Conservation (phyloP, 139 green algal genomes). For the Chara braunii region DNA sequence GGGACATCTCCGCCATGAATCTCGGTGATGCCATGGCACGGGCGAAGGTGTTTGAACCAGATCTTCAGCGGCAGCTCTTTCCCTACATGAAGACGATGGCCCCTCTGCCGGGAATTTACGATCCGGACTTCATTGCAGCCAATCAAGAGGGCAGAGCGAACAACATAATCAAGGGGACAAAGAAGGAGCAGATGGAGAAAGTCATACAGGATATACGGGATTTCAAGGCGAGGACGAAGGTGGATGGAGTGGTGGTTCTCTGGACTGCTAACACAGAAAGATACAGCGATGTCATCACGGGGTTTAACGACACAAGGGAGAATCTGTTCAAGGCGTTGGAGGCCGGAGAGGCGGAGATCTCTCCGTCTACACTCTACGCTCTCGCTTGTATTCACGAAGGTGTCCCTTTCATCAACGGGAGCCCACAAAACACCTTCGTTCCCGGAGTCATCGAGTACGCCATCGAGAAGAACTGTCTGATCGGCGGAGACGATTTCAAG, state of each 20-base stretch:
- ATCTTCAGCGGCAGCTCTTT: slow-evolving; percentile 92
- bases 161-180: slow-evolving; percentile 88
- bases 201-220: slow-evolving; percentile 75
- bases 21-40: slow-evolving; percentile 82
- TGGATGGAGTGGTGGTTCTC: slow-evolving; percentile 76
- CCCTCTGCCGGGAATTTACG: slow-evolving; percentile 91
- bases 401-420: slow-evolving; percentile 96
- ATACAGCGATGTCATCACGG: slow-evolving; percentile 77
- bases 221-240: slow-evolving; percentile 42
- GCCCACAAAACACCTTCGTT: slow-evolving; percentile 91
- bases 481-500: slow-evolving; percentile 99
- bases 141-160: slow-evolving; percentile 89
- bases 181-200: slow-evolving; percentile 76
- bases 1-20: slow-evolving; percentile 92
- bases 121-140: slow-evolving; percentile 90
- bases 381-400: slow-evolving; percentile 83
- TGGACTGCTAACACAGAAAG: slow-evolving; percentile 99
- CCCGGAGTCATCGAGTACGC: slow-evolving; percentile 77
- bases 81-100: slow-evolving; percentile 86
- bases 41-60: slow-evolving; percentile 80
- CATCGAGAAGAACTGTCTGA: slow-evolving; percentile 71
- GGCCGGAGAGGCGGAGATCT: slow-evolving; percentile 77
- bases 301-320: slow-evolving; percentile 90
- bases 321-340: slow-evolving; percentile 84
- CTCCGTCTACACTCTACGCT: slow-evolving; percentile 89